A percentile compares a stretch with the other conserved stretches of the same genome.
phyloP scores from a whole-genome alignment of 2,329 filamentous ascomycete genomes.

The Pestalotiopsis sp. region DNA sequence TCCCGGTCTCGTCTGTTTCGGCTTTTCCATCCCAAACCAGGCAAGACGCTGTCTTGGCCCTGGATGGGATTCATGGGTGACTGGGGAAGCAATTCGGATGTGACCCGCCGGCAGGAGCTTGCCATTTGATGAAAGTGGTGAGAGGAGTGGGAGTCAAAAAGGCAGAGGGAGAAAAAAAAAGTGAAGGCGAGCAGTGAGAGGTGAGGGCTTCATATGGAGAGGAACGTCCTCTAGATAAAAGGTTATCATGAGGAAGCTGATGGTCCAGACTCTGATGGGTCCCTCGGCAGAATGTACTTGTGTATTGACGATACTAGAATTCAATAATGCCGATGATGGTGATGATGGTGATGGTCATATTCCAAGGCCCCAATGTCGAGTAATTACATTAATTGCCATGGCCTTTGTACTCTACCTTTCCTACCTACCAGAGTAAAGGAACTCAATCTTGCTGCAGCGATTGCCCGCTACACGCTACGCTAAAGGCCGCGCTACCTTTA shows the following conservation, averaged over 20 bases:
- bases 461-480: background rate
- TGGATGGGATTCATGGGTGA: conserved; percentile 1
- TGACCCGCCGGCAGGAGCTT: background rate
- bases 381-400: background rate
- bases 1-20: background rate
- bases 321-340: background rate
- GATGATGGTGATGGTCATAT: background rate
- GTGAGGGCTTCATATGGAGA: no score
- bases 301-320: background rate
- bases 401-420: background rate
- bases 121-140: background rate
- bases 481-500: background rate
- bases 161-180: background rate
- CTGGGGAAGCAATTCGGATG: conserved; percentile 5
- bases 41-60: conserved; percentile 4
- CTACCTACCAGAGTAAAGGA: background rate
- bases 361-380: background rate
- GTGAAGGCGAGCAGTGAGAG: background rate
- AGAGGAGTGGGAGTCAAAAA: background rate
- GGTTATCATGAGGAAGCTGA: no score
- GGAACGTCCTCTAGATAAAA: no score
- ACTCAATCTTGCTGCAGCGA: background rate
- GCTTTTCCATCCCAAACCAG: conserved; percentile 3
- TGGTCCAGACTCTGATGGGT: no score
- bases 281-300: no score